Evolutionary conservation across 1,139 yeast species (phyloP).

Genomic region (Pneumocystis jirovecii): DNA sequence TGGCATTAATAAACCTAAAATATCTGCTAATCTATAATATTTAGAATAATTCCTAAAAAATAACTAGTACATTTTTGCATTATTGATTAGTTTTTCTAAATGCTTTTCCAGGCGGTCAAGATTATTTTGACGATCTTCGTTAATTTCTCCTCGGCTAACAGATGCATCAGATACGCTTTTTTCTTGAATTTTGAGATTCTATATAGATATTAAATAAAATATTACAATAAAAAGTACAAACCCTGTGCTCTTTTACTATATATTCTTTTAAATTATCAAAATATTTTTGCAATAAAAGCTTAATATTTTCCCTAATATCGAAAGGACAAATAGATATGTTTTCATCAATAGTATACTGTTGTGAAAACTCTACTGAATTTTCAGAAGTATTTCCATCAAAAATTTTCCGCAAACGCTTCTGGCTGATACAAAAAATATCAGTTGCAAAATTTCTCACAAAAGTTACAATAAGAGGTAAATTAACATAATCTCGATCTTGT

Average conservation of each 20-base stretch:
- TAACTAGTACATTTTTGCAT: conserved; percentile 24
- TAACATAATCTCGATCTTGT: conserved; percentile 17
- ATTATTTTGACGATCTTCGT: conserved; percentile 38
- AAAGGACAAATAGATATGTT: neutral
- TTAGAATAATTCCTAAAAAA: neutral
- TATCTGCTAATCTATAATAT: conserved; percentile 29
- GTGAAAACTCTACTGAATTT: conserved; percentile 1
- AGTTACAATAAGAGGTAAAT: conserved; percentile 31
- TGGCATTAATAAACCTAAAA: conserved; percentile 27
- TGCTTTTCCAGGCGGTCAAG: conserved; percentile 28
- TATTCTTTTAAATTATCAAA: conserved; percentile 32
- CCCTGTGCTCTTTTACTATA: conserved; percentile 27
- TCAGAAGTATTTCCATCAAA: conserved; percentile 18
- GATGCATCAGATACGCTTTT: neutral
- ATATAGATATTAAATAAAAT: conserved; percentile 44
- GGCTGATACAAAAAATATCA: conserved; percentile 14
- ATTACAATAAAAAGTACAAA: conserved; percentile 26
- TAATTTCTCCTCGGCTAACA: conserved; percentile 33
- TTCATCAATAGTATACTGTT: neutral
- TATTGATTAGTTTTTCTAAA: conserved; percentile 34
- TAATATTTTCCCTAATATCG: conserved; percentile 11
- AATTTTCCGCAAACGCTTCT: conserved; percentile 20
- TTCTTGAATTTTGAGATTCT: conserved; percentile 27
- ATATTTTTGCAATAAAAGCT: conserved; percentile 26
- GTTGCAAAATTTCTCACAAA: conserved; percentile 34